Evolutionary conservation across 2,329 filamentous ascomycete genomes (phyloP), one percentile per base, ranked within the genome.

Genomic region (Moelleriella libera): DNA sequence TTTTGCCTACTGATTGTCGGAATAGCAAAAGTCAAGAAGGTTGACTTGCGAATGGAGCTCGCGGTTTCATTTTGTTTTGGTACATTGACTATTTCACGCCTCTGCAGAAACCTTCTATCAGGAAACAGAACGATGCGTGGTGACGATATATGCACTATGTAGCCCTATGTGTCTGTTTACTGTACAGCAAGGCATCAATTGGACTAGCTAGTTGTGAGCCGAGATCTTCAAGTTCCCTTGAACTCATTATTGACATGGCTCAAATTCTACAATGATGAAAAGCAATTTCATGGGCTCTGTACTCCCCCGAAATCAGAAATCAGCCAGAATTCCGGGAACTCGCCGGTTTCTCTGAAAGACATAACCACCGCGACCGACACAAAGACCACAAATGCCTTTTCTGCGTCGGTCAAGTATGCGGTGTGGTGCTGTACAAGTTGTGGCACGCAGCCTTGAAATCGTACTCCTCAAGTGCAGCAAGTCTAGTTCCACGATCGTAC

Each of bases 401-500:
- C 9, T 9, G 34, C 8, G 8, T 12, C 8, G 34, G 34, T 28
- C 40, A 45, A 31, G 3, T 5, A 42, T 45, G 47, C 21, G 47
- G 39, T 32, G 49, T 10, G 31, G 44, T 31, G 34, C 58, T 55
- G 50, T 66, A 70, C 44, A 63, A 59, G 46, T 63, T 60, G 51
- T 68, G 67, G 40, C 71, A 55, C 4, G 67, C 55, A 8, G 63
- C 57, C 45, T 76, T 72, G 47, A 71, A 74, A 51, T 76, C 74
- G 49, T 69, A 75, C 57, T 83, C 77, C 58, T 85, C 81, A 10
- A 82, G 65, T 21, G 78, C 81, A 21, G 83, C 82, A 51, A 85
- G 74, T 49, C 80, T 76, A 30, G 85, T 92, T 30, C 88, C 88
- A 51, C 87, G 83, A 56, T 94, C 88, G 56, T 79, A 94, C 57